These are phyloP conservation scores for Sparassis latifolia DNA, from an alignment of 1,284 basidiomycete species.

Conservation along the genomic window DNA sequence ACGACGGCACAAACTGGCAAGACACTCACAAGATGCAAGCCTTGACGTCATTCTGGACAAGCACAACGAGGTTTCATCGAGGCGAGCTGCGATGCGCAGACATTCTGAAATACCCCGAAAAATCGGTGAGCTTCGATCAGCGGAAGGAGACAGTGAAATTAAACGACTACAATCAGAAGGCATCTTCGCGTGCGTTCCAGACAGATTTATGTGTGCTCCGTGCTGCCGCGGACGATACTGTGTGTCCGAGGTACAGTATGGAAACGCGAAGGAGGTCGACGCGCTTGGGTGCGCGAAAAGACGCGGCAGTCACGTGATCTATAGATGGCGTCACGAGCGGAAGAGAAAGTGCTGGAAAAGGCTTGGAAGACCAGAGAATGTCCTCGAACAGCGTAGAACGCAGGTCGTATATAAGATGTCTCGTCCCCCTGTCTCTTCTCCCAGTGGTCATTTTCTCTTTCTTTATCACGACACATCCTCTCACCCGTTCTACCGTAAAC, in stretches of 20 bases:
- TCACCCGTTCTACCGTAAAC: slow-evolving; percentile 7
- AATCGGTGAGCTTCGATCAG: too few relatives aligned
- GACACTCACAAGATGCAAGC: too few relatives aligned
- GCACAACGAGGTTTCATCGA: too few relatives aligned
- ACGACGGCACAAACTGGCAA: too few relatives aligned
- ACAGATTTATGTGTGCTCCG: not conserved
- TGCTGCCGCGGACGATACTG: not conserved
- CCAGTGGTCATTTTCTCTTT: slow-evolving; percentile 2
- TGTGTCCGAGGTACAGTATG: not conserved
- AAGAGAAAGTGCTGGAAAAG: slow-evolving; percentile 17
- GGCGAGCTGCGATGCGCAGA: too few relatives aligned
- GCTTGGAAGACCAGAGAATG: slow-evolving; percentile 31
- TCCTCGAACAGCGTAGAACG: slow-evolving; percentile 32
- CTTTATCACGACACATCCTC: slow-evolving; percentile 8
- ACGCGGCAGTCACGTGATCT: not conserved
- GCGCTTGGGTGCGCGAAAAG: not conserved
- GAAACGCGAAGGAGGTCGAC: not conserved
- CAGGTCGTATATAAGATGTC: slow-evolving; percentile 28
- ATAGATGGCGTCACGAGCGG: slow-evolving; percentile 1
- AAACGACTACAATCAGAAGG: too few relatives aligned
- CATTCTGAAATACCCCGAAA: too few relatives aligned
- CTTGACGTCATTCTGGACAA: too few relatives aligned
- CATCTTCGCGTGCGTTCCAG: not conserved
- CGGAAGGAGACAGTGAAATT: too few relatives aligned
- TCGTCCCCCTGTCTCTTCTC: not conserved